Evolutionary conservation across 2,329 filamentous ascomycete genomes (phyloP), one percentile per base, ranked within the genome.

Genomic region (Fusarium sp.): DNA sequence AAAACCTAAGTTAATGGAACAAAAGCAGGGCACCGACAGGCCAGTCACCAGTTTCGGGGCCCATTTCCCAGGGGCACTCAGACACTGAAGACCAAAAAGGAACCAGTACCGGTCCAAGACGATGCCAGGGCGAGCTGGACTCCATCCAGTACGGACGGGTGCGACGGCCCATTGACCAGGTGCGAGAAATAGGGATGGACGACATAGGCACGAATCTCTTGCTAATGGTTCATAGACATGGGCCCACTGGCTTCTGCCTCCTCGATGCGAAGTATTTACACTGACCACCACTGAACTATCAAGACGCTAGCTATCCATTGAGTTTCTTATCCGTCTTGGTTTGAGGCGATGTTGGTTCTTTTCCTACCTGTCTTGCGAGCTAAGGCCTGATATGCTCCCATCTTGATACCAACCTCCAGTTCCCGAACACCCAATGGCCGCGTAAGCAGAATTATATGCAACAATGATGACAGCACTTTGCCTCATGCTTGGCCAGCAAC

Each of bases 1-100:
- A 54, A 68, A 50, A 37, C 32, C 48, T 50, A 50, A 54, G 52
- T 27, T 44, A 23, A 48, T 35, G 42, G 42, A 23, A 57, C 63
- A 64, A 56, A 70, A 61, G 52, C 70, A 68, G 63, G 70, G 70
- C 70, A 73, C 62, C 62, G 60, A 73, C 63, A 73, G 62, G 65
- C 48, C 57, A 67, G 62, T 59, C 65, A 50, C 52, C 53, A 64
- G 69, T 53, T 60, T 67, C 59, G 44, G 69, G 41, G 33, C 64
- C 64, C 56, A 65, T 41, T 46, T 42, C 45, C 66, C 66, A 73
- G 70, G 70, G 70, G 69, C 70, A 67, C 46, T 64, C 69, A 72
- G 69, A 73, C 66, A 68, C 38, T 32, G 62, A 42, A 32, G 38
- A 57, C 60, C 49, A 38, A 60, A 70, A 65, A 58, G 60, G 65